phyloP scores from a whole-genome alignment of 2,329 filamentous ascomycete species.

The Raffaelea arxii region DNA sequence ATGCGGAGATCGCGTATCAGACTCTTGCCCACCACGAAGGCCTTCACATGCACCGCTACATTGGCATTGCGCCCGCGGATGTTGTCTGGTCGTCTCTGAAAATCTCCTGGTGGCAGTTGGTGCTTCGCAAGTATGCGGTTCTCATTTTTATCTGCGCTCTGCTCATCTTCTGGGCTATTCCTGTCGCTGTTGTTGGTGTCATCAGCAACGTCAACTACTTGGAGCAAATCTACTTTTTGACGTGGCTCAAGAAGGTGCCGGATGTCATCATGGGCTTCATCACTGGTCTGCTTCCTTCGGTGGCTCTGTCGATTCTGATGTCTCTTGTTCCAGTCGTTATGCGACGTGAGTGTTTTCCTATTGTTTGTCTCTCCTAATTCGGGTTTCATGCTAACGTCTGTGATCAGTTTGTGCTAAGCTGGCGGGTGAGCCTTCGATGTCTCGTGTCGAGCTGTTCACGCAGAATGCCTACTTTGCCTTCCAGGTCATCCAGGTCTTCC shows the following conservation, averaged over 20 bases:
- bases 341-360: constrained; percentile 56
- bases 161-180: constrained; percentile 78
- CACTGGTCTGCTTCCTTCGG: constrained; percentile 71
- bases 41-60: constrained; percentile 75
- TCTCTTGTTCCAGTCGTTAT: constrained; percentile 76
- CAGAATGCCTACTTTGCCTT: constrained; percentile 89
- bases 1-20: constrained; percentile 81
- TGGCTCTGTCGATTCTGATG: constrained; percentile 76
- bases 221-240: constrained; percentile 54
- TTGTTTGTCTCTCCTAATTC: too few species aligned
- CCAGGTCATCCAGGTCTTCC: constrained; percentile 78
- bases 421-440: constrained; percentile 69
- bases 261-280: constrained; percentile 66
- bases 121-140: constrained; percentile 61
- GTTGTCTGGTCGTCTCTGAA: constrained; percentile 80
- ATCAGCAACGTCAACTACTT: constrained; percentile 78
- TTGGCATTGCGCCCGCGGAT: constrained; percentile 72
- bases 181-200: constrained; percentile 68
- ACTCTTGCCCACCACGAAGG: constrained; percentile 78
- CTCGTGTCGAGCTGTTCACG: constrained; percentile 76
- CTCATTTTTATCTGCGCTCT: constrained; percentile 64
- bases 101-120: constrained; percentile 78
- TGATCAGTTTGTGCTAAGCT: constrained; percentile 63
- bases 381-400: too few species aligned
- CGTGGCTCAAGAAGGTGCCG: constrained; percentile 65